A percentile compares a stretch with the other conserved stretches of the same genome.
phyloP scores from a whole-genome alignment of 1,284 basidiomycete genomes.

The Apiotrichum sp. region DNA sequence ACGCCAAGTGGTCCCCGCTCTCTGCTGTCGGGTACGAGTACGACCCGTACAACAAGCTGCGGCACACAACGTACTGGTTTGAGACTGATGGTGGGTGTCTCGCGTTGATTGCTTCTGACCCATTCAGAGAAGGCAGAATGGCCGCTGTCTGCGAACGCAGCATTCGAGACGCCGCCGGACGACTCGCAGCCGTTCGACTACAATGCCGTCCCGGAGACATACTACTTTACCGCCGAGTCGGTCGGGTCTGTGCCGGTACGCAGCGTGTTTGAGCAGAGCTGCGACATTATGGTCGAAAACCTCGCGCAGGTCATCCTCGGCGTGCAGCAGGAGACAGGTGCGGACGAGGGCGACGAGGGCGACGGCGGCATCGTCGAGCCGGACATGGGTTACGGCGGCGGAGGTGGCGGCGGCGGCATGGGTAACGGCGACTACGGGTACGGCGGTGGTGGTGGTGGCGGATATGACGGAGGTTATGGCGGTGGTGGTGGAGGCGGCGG shows the following conservation, averaged over 20 bases:
- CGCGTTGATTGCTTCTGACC: neutral
- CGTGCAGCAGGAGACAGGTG: constrained; percentile 41
- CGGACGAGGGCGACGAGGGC: constrained; percentile 33
- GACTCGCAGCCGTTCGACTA: constrained; percentile 81
- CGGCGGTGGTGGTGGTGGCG: constrained; percentile 8
- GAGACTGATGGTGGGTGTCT: constrained; percentile 59
- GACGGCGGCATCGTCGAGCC: constrained; percentile 31
- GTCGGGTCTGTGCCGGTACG: constrained; percentile 82
- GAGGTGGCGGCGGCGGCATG: constrained; percentile 12
- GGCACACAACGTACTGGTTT: constrained; percentile 95
- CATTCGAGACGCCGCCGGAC: constrained; percentile 70
- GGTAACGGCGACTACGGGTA: constrained; percentile 7
- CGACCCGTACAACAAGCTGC: constrained; percentile 93
- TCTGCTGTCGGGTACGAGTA: constrained; percentile 96
- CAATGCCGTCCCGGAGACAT: constrained; percentile 75
- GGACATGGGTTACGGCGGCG: constrained; percentile 9
- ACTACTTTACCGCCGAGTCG: constrained; percentile 87
- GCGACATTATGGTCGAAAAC: constrained; percentile 73
- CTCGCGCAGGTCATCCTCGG: constrained; percentile 67
- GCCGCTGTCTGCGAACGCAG: constrained; percentile 72
- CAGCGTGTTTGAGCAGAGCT: constrained; percentile 78
- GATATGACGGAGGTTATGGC: constrained; percentile 15
- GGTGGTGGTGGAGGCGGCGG: constrained; percentile 17
- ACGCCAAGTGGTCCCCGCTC: constrained; percentile 98
- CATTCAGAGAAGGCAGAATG: constrained; percentile 60